These are phyloP conservation scores for Trichomonascus vanleenenianus DNA, from an alignment of 805 yeast genomes.

Conservation along the genomic window DNA sequence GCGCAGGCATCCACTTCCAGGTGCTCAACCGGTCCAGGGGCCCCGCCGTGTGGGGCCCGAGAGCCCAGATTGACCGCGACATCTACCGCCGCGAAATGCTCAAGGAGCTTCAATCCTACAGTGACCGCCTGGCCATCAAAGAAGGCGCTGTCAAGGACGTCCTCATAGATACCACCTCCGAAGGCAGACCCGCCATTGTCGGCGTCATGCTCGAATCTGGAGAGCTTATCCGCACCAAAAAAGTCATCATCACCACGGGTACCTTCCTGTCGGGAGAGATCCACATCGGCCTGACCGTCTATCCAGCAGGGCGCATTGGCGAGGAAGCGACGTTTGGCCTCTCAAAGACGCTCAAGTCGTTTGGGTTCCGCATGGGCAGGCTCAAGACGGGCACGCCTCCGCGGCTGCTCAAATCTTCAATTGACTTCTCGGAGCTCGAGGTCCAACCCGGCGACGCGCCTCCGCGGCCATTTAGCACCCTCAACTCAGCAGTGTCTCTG, in stretches of 20 bases:
- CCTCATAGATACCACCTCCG: slow-evolving; percentile 43
- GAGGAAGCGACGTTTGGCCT: slow-evolving; percentile 89
- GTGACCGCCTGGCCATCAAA: slow-evolving; percentile 49
- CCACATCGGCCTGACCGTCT: slow-evolving; percentile 73
- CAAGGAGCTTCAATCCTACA: slow-evolving; percentile 41
- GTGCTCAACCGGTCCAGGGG: slow-evolving; percentile 82
- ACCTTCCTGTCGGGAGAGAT: slow-evolving; percentile 93
- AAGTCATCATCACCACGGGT: slow-evolving; percentile 89
- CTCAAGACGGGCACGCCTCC: slow-evolving; percentile 98
- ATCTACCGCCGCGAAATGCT: slow-evolving; percentile 80
- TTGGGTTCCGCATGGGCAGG: slow-evolving; percentile 81
- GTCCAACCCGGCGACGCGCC: slow-evolving; percentile 75
- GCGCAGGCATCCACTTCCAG: slow-evolving; percentile 88
- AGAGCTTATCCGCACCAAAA: slow-evolving; percentile 45
- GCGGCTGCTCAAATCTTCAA: slow-evolving; percentile 62
- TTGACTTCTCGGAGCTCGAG: slow-evolving; percentile 56
- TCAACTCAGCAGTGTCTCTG: slow-evolving; percentile 63
- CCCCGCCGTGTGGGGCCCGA: slow-evolving; percentile 96
- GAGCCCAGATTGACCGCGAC: slow-evolving; percentile 90
- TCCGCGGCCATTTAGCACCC: slow-evolving; percentile 83
- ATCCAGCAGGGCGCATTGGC: slow-evolving; percentile 91
- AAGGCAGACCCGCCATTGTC: slow-evolving; percentile 35
- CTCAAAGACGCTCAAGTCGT: slow-evolving; percentile 57
- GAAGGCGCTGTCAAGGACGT: slow-evolving; percentile 83
- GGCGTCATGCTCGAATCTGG: slow-evolving; percentile 78